Evolutionary conservation across 169 alveolate genomes (phyloP).

Genomic region (Toxoplasma gondii): DNA sequence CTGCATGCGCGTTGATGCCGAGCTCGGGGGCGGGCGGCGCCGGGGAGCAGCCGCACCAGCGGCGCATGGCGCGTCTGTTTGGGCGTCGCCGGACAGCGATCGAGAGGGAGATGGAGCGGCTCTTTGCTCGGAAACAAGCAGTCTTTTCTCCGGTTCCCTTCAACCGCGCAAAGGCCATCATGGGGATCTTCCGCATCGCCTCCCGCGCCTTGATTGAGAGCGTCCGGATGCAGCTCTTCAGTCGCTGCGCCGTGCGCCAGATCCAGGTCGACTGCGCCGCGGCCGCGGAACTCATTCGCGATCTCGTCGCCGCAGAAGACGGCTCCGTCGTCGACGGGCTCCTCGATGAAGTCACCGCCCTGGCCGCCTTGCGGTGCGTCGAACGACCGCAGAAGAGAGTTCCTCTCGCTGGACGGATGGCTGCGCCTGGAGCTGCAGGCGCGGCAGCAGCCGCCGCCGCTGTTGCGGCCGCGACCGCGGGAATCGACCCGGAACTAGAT

Average conservation of each 20-base stretch:
- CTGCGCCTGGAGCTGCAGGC: not conserved
- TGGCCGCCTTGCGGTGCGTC: conserved; percentile 18
- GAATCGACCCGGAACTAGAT: not conserved
- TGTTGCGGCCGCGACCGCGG: conserved; percentile 4
- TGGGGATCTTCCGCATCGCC: conserved; percentile 68
- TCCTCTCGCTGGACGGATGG: not conserved
- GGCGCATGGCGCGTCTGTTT: conserved; percentile 56
- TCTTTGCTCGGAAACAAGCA: conserved; percentile 60
- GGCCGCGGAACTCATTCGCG: conserved; percentile 54
- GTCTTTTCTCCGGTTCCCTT: conserved; percentile 53
- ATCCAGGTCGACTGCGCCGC: conserved; percentile 71
- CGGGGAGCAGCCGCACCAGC: conserved; percentile 34
- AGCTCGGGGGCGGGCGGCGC: not conserved
- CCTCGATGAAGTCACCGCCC: conserved; percentile 69
- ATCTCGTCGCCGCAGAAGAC: conserved; percentile 69
- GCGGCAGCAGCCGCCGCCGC: not conserved
- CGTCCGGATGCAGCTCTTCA: conserved; percentile 57
- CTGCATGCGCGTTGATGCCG: not conserved
- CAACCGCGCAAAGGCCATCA: conserved; percentile 65
- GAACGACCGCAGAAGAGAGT: not conserved
- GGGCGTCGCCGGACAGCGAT: conserved; percentile 57
- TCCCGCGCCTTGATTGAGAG: conserved; percentile 64
- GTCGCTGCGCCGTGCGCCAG: conserved; percentile 62
- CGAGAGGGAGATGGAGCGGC: conserved; percentile 65
- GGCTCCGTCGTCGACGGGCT: conserved; percentile 71